Evolutionary conservation across 2,329 filamentous ascomycete genomes (phyloP).

Genomic region (Drechslerella stenobrocha): DNA sequence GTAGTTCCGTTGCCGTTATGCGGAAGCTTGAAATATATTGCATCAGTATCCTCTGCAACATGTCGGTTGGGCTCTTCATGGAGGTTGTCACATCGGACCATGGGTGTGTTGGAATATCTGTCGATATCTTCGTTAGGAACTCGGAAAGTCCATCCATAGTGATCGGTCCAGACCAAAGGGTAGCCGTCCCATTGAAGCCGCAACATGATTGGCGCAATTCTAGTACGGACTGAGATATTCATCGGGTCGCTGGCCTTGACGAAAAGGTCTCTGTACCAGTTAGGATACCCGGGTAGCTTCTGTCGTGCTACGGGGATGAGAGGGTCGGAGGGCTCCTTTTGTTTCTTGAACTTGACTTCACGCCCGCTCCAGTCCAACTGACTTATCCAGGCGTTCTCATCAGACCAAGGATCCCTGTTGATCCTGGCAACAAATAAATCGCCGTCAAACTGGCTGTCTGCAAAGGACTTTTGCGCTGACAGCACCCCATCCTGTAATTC

Average conservation of each 20-base stretch:
- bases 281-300: slow-evolving; percentile 91
- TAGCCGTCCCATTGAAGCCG: slow-evolving; percentile 85
- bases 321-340: slow-evolving; percentile 65
- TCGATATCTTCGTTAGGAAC: slow-evolving; percentile 67
- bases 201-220: slow-evolving; percentile 81
- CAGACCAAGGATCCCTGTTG: slow-evolving; percentile 66
- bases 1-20: slow-evolving; percentile 91
- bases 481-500: background rate
- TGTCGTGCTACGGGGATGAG: slow-evolving; percentile 67
- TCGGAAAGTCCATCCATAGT: slow-evolving; percentile 88
- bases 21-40: slow-evolving; percentile 86
- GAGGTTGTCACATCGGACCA: slow-evolving; percentile 73
- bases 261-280: slow-evolving; percentile 95
- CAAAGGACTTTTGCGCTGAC: background rate
- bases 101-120: slow-evolving; percentile 71
- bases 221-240: slow-evolving; percentile 78
- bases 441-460: background rate
- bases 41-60: slow-evolving; percentile 68
- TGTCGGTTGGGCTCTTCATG: slow-evolving; percentile 68
- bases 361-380: slow-evolving; percentile 97
- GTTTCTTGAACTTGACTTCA: slow-evolving; percentile 85
- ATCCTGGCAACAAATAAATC: slow-evolving; percentile 59
- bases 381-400: slow-evolving; percentile 67
- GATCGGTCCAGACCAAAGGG: slow-evolving; percentile 89
- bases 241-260: slow-evolving; percentile 69